phyloP scores from a whole-genome alignment of 371 early-diverging fungal species.

The Rhizomucor miehei region DNA sequence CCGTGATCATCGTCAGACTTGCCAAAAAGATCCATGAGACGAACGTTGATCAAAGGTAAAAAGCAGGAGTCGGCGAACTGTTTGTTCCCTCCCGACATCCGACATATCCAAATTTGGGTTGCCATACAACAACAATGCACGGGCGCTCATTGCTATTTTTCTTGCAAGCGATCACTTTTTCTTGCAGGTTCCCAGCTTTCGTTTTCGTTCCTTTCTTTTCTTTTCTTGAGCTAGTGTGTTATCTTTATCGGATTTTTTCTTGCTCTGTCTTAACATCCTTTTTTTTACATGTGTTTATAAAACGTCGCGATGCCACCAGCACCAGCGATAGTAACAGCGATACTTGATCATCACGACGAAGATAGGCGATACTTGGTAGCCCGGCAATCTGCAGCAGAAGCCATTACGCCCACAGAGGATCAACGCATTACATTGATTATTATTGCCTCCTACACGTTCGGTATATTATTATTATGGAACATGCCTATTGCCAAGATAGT shows the following conservation, averaged over 20 bases:
- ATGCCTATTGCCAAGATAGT: conserved; percentile 73
- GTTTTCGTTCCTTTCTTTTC: no score
- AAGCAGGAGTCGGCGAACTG: no score
- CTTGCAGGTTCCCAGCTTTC: not conserved
- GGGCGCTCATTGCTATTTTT: no score
- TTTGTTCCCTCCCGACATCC: no score
- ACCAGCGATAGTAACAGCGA: no score
- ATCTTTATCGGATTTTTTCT: no score
- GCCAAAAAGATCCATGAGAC: not conserved
- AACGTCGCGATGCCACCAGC: not conserved
- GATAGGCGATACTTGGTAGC: conserved; percentile 3
- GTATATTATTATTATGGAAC: conserved; percentile 79
- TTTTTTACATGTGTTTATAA: not conserved
- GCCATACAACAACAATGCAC: not conserved
- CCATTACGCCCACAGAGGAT: conserved; percentile 58
- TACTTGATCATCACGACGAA: no score
- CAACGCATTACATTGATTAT: conserved; percentile 61
- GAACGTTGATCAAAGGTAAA: no score
- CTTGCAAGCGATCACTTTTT: no score
- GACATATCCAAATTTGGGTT: not conserved
- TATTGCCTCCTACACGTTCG: conserved; percentile 63
- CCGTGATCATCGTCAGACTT: not conserved
- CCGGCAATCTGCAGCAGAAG: conserved; percentile 5
- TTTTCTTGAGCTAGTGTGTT: no score
- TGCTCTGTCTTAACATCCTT: not conserved